phyloP scores from a whole-genome alignment of 164 flowering plant species.

The Tetrastigma voinierianum region DNA sequence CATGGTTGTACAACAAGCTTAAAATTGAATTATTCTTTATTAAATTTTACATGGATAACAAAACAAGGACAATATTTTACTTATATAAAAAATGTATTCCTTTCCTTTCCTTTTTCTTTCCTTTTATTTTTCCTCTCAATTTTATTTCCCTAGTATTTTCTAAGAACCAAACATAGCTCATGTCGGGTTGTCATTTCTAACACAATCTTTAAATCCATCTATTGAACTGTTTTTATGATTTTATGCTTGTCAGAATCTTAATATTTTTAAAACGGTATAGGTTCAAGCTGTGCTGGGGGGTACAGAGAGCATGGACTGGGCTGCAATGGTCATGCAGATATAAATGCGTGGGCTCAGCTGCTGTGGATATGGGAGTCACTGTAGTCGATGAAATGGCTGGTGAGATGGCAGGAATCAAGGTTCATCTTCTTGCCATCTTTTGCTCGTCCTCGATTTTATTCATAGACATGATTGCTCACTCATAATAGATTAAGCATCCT shows the following conservation, averaged over 20 bases:
- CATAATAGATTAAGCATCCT: neutral
- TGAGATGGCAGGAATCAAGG: conserved; percentile 98
- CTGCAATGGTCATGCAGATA: conserved; percentile 93
- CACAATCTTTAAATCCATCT: too few relatives aligned
- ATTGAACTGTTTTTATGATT: too few relatives aligned
- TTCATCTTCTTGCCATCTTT: conserved; percentile 28
- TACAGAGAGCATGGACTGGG: conserved; percentile 99
- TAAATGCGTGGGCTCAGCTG: conserved; percentile 86
- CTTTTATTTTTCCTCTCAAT: too few relatives aligned
- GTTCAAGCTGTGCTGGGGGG: conserved; percentile 99
- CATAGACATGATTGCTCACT: neutral
- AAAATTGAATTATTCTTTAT: too few relatives aligned
- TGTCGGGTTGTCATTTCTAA: too few relatives aligned
- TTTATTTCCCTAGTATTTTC: too few relatives aligned
- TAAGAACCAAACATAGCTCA: too few relatives aligned
- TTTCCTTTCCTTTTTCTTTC: too few relatives aligned
- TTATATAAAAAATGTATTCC: too few relatives aligned
- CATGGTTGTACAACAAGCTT: too few relatives aligned
- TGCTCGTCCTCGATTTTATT: neutral
- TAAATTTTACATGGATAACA: too few relatives aligned
- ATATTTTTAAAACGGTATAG: conserved; percentile 34
- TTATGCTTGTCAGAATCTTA: neutral
- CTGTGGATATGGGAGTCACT: conserved; percentile 63
- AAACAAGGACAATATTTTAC: too few relatives aligned
- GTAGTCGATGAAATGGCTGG: conserved; percentile 96